These are phyloP conservation scores for Pinus albicaulis DNA, from an alignment of 75 land plant species.

Conservation along the genomic window DNA sequence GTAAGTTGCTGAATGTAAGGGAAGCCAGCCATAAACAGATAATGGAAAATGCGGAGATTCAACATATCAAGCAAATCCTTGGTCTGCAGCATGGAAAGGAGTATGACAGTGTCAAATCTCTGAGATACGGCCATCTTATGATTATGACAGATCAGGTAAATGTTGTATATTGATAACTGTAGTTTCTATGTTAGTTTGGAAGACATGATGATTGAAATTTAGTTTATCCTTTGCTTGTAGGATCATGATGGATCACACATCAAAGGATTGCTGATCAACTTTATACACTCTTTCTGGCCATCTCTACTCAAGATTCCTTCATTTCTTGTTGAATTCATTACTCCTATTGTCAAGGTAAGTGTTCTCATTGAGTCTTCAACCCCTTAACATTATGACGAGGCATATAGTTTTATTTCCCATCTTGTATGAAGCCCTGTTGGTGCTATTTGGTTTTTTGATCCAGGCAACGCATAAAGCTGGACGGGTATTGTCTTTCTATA, in stretches of 20 bases:
- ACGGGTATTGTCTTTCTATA: constrained; percentile 70
- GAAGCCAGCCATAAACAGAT: constrained; percentile 85
- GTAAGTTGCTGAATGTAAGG: constrained; percentile 93
- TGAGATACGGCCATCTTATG: constrained; percentile 98
- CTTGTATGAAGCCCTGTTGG: no score
- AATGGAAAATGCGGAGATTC: constrained; percentile 84
- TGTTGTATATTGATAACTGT: no score
- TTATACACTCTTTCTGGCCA: constrained; percentile 98
- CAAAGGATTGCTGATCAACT: constrained; percentile 92
- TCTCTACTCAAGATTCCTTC: constrained; percentile 86
- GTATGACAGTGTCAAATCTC: constrained; percentile 67
- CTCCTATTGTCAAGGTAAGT: constrained; percentile 94
- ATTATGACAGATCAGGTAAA: constrained; percentile 99
- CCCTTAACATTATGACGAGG: no score
- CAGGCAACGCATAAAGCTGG: constrained; percentile 80
- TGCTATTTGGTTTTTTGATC: background rate
- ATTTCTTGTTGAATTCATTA: constrained; percentile 93
- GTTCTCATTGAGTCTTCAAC: no score
- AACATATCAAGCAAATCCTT: constrained; percentile 79
- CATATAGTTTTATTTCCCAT: no score
- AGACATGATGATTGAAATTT: no score
- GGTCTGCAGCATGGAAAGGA: constrained; percentile 90
- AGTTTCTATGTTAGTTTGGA: no score
- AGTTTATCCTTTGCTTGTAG: constrained; percentile 28
- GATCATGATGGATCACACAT: constrained; percentile 99